A percentile compares a stretch with the other conserved stretches of the same genome.
Evolutionary conservation across 495 filamentous ascomycete genomes (phyloP).

Genomic region (Melanomma pulvis-pyrius): DNA sequence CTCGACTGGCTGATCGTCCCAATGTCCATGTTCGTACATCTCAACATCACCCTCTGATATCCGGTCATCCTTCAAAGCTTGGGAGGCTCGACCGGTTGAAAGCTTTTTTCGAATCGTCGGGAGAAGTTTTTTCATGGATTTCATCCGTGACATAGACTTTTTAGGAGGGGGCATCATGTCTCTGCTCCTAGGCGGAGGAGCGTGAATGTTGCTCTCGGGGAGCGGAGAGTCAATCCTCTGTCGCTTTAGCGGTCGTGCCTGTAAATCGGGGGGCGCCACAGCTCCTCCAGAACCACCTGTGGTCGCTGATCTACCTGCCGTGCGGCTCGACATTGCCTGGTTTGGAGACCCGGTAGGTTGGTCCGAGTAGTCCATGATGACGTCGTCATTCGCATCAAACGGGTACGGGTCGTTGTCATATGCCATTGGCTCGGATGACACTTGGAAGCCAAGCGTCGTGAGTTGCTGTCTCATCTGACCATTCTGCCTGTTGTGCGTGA

Average conservation of each 20-base stretch:
- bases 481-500: slow-evolving; percentile 38
- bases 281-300: background rate
- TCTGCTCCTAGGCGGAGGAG: slow-evolving; percentile 19
- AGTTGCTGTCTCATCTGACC: slow-evolving; percentile 37
- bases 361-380: background rate
- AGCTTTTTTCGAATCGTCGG: slow-evolving; percentile 19
- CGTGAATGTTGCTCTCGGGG: background rate
- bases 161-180: slow-evolving; percentile 44
- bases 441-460: slow-evolving; percentile 36
- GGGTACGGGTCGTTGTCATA: slow-evolving; percentile 17
- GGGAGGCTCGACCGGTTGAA: background rate
- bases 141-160: slow-evolving; percentile 13
- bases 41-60: background rate
- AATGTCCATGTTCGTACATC: slow-evolving; percentile 6
- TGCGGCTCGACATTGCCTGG: slow-evolving; percentile 1
- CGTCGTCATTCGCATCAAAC: slow-evolving; percentile 8
- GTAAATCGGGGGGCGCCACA: background rate
- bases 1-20: background rate
- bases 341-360: background rate
- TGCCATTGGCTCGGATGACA: slow-evolving; percentile 33
- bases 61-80: background rate
- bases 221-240: slow-evolving; percentile 13
- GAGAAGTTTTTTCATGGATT: slow-evolving; percentile 9
- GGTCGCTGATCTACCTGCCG: slow-evolving; percentile 6
- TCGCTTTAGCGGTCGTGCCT: slow-evolving; percentile 10